Evolutionary conservation across 2,329 filamentous ascomycete species (phyloP).

Genomic region (Periconia macrospinosa): DNA sequence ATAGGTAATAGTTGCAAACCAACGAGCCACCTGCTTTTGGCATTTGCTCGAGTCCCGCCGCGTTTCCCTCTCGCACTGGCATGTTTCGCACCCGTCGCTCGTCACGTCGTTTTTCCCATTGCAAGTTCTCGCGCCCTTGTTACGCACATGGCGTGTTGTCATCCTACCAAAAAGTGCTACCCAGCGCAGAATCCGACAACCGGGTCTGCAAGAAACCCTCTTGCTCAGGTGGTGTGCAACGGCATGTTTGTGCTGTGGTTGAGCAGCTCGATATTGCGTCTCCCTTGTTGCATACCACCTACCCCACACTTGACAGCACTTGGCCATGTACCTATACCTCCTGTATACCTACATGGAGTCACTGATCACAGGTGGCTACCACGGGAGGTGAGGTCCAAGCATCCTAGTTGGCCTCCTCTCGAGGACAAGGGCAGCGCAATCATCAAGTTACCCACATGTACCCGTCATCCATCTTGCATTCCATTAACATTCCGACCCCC

Average conservation of each 20-base stretch:
- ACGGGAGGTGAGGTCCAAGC: too few species aligned
- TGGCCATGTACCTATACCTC: not conserved
- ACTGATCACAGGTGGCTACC: too few species aligned
- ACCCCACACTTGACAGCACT: not conserved
- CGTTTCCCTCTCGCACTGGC: slow-evolving; percentile 4
- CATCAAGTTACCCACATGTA: too few species aligned
- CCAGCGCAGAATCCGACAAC: slow-evolving; percentile 32
- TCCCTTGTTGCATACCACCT: not conserved
- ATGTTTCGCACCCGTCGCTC: not conserved
- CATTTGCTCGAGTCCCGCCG: not conserved
- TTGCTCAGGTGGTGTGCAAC: slow-evolving; percentile 35
- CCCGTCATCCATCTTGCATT: too few species aligned
- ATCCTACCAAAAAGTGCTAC: slow-evolving; percentile 27
- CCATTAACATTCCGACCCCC: too few species aligned
- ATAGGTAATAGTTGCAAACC: slow-evolving; percentile 2
- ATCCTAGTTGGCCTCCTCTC: too few species aligned
- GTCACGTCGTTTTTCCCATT: slow-evolving; percentile 1
- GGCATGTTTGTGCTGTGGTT: slow-evolving; percentile 26
- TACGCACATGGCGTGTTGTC: slow-evolving; percentile 31
- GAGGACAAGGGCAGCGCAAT: too few species aligned
- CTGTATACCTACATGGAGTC: too few species aligned
- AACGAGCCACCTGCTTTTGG: not conserved
- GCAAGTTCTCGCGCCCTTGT: slow-evolving; percentile 14
- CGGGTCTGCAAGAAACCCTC: slow-evolving; percentile 31
- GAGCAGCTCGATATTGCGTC: not conserved